Evolutionary conservation across 2,329 filamentous ascomycete genomes (phyloP).

Genomic region (Curvularia sp.): DNA sequence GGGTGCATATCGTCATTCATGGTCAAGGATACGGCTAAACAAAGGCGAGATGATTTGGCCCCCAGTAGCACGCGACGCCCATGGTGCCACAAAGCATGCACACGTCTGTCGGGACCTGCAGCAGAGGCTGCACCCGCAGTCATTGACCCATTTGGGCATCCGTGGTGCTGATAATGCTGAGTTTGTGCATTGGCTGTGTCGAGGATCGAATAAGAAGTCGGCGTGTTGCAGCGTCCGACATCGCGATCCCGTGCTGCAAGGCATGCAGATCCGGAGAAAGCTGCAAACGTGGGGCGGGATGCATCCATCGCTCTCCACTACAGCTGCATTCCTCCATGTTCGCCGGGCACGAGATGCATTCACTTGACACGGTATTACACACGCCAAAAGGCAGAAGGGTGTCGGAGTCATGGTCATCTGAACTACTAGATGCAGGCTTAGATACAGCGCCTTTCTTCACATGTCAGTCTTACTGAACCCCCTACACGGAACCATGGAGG

Average conservation of each 20-base stretch:
- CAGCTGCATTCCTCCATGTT: conserved; percentile 12
- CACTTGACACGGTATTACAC: conserved; percentile 18
- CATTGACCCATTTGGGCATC: conserved; percentile 5
- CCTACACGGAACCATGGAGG: background rate
- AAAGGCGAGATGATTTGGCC: conserved; percentile 18
- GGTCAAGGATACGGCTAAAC: conserved; percentile 27
- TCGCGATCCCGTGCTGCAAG: conserved; percentile 11
- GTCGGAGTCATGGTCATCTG: conserved; percentile 10
- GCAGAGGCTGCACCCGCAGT: conserved; percentile 11
- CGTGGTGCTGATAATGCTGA: background rate
- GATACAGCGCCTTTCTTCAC: conserved; percentile 14
- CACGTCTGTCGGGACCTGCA: conserved; percentile 20
- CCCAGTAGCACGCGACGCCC: background rate
- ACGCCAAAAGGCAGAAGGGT: conserved; percentile 9
- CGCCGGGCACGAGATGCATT: conserved; percentile 24
- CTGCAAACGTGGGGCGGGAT: conserved; percentile 22
- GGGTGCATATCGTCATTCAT: conserved; percentile 25
- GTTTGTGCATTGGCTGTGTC: background rate
- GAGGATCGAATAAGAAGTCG: conserved; percentile 1
- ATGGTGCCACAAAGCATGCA: conserved; percentile 1
- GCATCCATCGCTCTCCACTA: conserved; percentile 7
- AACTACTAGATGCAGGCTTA: background rate
- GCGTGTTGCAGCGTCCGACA: conserved; percentile 1
- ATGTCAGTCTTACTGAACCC: conserved; percentile 9
- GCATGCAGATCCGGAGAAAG: conserved; percentile 11